These are phyloP conservation scores for Mortierella sp. DNA, from an alignment of 371 early-diverging fungal genomes.

Conservation along the genomic window DNA sequence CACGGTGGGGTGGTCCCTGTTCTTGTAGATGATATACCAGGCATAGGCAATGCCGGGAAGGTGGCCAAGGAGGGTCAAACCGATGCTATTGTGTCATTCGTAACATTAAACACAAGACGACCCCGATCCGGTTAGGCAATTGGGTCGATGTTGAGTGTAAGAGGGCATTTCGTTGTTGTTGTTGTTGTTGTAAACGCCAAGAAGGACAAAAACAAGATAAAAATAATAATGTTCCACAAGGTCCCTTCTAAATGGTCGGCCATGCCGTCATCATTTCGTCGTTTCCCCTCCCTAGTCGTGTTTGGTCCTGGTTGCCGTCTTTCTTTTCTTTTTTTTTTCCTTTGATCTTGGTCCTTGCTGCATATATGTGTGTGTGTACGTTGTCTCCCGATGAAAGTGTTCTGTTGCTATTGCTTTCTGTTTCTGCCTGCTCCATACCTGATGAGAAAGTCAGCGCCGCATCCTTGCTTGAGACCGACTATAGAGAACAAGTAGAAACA, in stretches of 20 bases:
- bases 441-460: slow-evolving; percentile 46
- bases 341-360: background rate
- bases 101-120: too few species aligned
- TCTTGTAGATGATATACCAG: slow-evolving; percentile 46
- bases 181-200: background rate
- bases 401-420: background rate
- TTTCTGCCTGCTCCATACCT: slow-evolving; percentile 17
- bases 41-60: slow-evolving; percentile 41
- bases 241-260: background rate
- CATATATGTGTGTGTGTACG: background rate
- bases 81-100: slow-evolving; percentile 23
- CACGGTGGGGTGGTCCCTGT: slow-evolving; percentile 36
- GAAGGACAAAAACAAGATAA: background rate
- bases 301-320: background rate
- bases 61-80: slow-evolving; percentile 47
- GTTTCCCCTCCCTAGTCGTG: background rate
- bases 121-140: too few species aligned
- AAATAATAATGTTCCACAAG: background rate
- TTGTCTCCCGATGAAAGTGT: too few species aligned
- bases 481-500: background rate
- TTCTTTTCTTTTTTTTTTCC: background rate
- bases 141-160: too few species aligned
- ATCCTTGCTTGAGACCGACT: slow-evolving; percentile 49
- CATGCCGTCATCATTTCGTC: background rate
- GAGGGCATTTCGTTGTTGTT: background rate